phyloP scores from a whole-genome alignment of 768 basidiomycete genomes.

The Amanita thiersii region DNA sequence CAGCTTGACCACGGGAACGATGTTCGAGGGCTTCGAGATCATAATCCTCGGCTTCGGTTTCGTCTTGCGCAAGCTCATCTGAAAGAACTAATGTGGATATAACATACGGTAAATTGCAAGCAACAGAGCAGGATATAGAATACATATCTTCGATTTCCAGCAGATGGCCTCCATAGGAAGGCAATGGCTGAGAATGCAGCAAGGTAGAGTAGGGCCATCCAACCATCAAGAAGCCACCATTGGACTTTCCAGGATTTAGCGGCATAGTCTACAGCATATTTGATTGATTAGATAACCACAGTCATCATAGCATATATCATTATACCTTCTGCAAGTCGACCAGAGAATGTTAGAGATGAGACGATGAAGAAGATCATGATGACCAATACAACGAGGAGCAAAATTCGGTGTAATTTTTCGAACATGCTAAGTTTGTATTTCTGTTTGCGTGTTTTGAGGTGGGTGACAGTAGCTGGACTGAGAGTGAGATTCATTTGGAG shows the following conservation, averaged over 20 bases:
- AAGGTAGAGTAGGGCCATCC: slow-evolving; percentile 84
- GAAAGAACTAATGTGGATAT: slow-evolving; percentile 81
- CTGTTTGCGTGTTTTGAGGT: slow-evolving; percentile 82
- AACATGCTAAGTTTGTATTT: slow-evolving; percentile 87
- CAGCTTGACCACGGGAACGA: slow-evolving; percentile 42
- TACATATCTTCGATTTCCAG: slow-evolving; percentile 78
- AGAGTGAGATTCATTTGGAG: not conserved
- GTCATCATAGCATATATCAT: slow-evolving; percentile 8
- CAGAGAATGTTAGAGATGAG: slow-evolving; percentile 86
- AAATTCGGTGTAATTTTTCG: slow-evolving; percentile 74
- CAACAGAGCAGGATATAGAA: slow-evolving; percentile 12
- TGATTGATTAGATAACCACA: slow-evolving; percentile 2
- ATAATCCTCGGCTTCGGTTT: slow-evolving; percentile 90
- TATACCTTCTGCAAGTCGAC: slow-evolving; percentile 82
- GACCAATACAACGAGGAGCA: slow-evolving; percentile 72
- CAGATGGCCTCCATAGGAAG: slow-evolving; percentile 92
- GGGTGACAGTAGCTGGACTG: slow-evolving; percentile 71
- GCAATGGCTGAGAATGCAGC: slow-evolving; percentile 72
- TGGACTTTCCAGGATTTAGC: slow-evolving; percentile 83
- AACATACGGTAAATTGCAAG: slow-evolving; percentile 14
- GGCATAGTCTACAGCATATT: slow-evolving; percentile 61
- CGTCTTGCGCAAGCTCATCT: slow-evolving; percentile 92
- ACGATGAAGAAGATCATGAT: slow-evolving; percentile 89
- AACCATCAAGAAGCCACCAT: slow-evolving; percentile 97
- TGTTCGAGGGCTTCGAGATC: slow-evolving; percentile 71